Percentiles rank a stretch among this genome's conserved stretches.
Conservation (phyloP, 768 basidiomycete species). For the Dioszegia crocea region DNA sequence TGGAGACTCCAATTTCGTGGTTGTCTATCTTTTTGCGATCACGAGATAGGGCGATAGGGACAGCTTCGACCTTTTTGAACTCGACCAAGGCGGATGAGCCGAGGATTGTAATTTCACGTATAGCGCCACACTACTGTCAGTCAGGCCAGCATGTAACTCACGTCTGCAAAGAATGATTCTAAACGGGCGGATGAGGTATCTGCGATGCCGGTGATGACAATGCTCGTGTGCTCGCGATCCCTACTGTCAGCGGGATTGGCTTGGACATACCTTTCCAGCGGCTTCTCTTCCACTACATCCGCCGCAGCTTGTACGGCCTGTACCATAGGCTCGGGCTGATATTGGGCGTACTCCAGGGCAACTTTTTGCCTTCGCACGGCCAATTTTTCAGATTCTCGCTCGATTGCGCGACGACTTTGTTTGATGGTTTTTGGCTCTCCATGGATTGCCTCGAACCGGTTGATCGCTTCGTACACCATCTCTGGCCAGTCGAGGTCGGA, state of each 20-base stretch:
- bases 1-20: constrained; percentile 74
- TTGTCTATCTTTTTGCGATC: constrained; percentile 83
- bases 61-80: constrained; percentile 69
- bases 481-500: constrained; percentile 87
- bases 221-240: constrained; percentile 91
- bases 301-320: neutral
- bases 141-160: constrained; percentile 51
- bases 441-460: constrained; percentile 77
- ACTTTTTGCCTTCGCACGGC: constrained; percentile 40
- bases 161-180: constrained; percentile 76
- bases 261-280: neutral
- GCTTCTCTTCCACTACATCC: neutral
- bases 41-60: constrained; percentile 83
- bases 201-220: constrained; percentile 74
- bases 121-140: constrained; percentile 68
- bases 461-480: constrained; percentile 84
- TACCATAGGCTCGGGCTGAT: neutral
- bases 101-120: constrained; percentile 75
- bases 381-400: constrained; percentile 47
- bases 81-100: constrained; percentile 77
- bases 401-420: constrained; percentile 19
- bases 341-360: constrained; percentile 12
- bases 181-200: constrained; percentile 63
- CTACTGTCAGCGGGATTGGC: constrained; percentile 51
- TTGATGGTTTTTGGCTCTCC: constrained; percentile 61